phyloP scores from a whole-genome alignment of 2,329 filamentous ascomycete genomes.

The Clonostachys solani region DNA sequence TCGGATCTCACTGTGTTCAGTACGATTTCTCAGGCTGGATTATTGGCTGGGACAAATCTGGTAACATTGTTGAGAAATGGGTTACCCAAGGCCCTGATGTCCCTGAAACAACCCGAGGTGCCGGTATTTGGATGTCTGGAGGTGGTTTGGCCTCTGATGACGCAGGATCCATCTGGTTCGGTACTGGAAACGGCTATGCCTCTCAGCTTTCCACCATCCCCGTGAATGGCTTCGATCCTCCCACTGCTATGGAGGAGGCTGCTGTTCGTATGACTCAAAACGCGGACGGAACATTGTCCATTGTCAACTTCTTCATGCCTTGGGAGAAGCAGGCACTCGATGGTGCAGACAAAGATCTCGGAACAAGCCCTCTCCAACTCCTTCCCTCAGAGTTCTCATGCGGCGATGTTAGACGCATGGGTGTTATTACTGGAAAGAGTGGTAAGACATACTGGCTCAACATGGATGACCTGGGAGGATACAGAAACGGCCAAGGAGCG shows the following conservation, averaged over 20 bases:
- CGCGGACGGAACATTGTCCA: slow-evolving; percentile 30
- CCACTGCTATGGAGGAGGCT: slow-evolving; percentile 37
- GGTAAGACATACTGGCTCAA: slow-evolving; percentile 42
- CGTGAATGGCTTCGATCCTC: slow-evolving; percentile 28
- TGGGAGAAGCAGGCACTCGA: slow-evolving; percentile 45
- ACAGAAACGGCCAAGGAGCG: slow-evolving; percentile 23
- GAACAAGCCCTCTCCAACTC: slow-evolving; percentile 37
- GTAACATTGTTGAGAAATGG: slow-evolving; percentile 29
- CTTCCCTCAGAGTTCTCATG: slow-evolving; percentile 35
- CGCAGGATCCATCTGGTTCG: slow-evolving; percentile 30
- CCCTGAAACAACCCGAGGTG: slow-evolving; percentile 26
- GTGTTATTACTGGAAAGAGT: slow-evolving; percentile 45
- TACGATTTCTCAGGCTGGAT: slow-evolving; percentile 53
- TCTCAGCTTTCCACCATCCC: slow-evolving; percentile 29
- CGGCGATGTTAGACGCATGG: slow-evolving; percentile 37
- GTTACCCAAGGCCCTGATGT: slow-evolving; percentile 36
- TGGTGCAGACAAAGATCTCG: slow-evolving; percentile 45
- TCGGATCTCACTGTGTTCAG: slow-evolving; percentile 51
- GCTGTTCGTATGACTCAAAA: slow-evolving; percentile 37
- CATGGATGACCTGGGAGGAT: slow-evolving; percentile 32
- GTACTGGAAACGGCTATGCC: slow-evolving; percentile 34
- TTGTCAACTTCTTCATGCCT: slow-evolving; percentile 51
- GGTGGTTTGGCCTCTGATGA: slow-evolving; percentile 32
- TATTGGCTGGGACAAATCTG: slow-evolving; percentile 39
- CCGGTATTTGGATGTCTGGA: slow-evolving; percentile 37